These are phyloP conservation scores for Ophiostoma fasciatum DNA, from an alignment of 2,329 filamentous ascomycete species.

Conservation along the genomic window DNA sequence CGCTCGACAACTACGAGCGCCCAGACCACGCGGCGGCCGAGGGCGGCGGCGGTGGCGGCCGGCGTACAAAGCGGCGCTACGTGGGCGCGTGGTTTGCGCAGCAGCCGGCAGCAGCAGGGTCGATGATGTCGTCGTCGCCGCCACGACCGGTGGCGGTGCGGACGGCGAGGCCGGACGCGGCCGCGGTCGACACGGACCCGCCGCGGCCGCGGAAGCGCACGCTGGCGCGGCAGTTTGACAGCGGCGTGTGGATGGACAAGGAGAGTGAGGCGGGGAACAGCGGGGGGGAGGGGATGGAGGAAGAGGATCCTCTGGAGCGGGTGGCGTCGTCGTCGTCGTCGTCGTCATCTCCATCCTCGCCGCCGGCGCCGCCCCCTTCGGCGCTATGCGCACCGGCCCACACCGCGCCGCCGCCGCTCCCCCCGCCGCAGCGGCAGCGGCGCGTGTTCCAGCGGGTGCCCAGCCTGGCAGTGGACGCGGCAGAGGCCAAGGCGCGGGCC, in stretches of 20 bases:
- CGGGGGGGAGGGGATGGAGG: conserved; percentile 14
- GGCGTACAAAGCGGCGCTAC: conserved; percentile 46
- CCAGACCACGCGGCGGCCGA: conserved; percentile 20
- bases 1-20: conserved; percentile 45
- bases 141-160: too few relatives aligned
- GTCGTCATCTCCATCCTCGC: conserved; percentile 18
- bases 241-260: conserved; percentile 50
- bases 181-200: background rate
- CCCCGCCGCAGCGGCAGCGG: conserved; percentile 19
- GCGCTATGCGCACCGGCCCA: conserved; percentile 35
- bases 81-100: conserved; percentile 55
- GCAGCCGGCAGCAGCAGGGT: conserved; percentile 15
- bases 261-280: conserved; percentile 36
- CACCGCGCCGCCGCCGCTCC: conserved; percentile 15
- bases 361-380: conserved; percentile 47
- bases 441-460: conserved; percentile 15
- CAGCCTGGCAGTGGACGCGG: conserved; percentile 17
- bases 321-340: conserved; percentile 5
- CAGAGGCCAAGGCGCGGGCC: conserved; percentile 30
- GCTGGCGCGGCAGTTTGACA: conserved; percentile 48
- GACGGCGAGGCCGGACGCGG: too few relatives aligned
- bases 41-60: background rate
- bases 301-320: conserved; percentile 46
- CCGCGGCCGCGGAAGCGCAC: conserved; percentile 29
- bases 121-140: too few relatives aligned